These are phyloP conservation scores for Lolium rigidum DNA, from an alignment of 176 grass and related monocot genomes.

Conservation along the genomic window DNA sequence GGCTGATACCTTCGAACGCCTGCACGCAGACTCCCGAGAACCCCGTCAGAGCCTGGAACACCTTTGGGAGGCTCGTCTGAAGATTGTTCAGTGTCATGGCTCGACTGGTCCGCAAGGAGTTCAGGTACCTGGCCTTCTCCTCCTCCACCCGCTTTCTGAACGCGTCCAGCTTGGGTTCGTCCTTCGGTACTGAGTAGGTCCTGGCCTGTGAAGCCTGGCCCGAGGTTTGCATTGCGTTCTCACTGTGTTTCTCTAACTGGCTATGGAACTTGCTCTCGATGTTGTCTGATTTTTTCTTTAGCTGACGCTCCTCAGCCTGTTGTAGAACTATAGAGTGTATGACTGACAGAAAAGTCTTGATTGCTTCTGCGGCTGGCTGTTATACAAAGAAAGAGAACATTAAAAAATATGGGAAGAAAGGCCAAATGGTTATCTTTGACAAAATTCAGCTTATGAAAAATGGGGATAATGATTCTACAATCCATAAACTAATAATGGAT, in stretches of 20 bases:
- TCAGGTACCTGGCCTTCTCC: constrained; percentile 81
- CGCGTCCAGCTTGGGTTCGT: constrained; percentile 64
- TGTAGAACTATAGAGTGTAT: constrained; percentile 78
- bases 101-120: constrained; percentile 73
- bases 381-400: constrained; percentile 38
- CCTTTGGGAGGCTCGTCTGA: constrained; percentile 82
- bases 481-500: constrained; percentile 26
- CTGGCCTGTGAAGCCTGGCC: constrained; percentile 37
- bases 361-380: constrained; percentile 85
- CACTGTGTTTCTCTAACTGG: constrained; percentile 67
- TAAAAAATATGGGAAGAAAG: constrained; percentile 21
- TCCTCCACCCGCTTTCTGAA: constrained; percentile 80
- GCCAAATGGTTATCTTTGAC: constrained; percentile 27
- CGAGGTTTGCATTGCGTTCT: constrained; percentile 45
- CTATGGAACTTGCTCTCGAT: constrained; percentile 57
- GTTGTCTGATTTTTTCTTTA: constrained; percentile 75
- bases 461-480: not conserved
- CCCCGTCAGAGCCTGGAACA: constrained; percentile 86
- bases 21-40: constrained; percentile 70
- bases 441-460: not conserved
- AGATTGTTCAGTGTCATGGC: constrained; percentile 85
- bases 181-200: constrained; percentile 49
- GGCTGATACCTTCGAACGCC: constrained; percentile 82
- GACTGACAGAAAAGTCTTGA: constrained; percentile 77
- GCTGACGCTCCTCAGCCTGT: constrained; percentile 71